Base-by-base conservation (phyloP, 129 eudicot genomes). In the Rutidosis leptorrhynchoides region DNA sequence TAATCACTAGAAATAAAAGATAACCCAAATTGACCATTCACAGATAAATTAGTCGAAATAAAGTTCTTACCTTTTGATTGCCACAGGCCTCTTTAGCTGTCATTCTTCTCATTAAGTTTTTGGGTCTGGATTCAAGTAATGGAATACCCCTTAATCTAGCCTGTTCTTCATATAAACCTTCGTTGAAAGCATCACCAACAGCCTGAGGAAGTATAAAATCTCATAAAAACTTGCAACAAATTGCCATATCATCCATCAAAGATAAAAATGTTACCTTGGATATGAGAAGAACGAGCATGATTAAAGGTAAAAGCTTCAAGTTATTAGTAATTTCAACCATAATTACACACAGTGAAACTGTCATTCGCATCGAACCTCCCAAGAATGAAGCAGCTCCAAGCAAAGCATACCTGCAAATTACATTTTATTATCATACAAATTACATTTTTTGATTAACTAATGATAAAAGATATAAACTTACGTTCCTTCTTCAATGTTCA, bases 281-380 rank as follows among this genome's bases (percentile, higher is more conserved):
- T 69, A 93, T 86, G 74, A 93, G 98, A 49, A 93, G 98, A 70
- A 93, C 98, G 52, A 93, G 90, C 98, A 93, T 93, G 58, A 93
- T 88, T n/a, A 93, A 96, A 68, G 98, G 98, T 55, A 93, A 73
- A 70, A 93, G 84, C 84, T 88, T 83, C 74, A 93, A 70, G 70
- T 93, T 93, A 76, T 93, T 93, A 24, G 98, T 83, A 67, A 93
- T 88, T 83, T 93, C 98, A 42, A 93, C 96, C 96, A 93, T 88
- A 70, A 93, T 88, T 46, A 93, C 98, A 72, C 98, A 93, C 7
- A 93, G 92, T 40, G 96, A 93, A 56, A 93, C 98, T 7, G 98
- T 93, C 96, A 93, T 88, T 72, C 98, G 71, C 98, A 93, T 93
- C 22, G 98, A 93, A 49, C 98, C 98, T 62, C 98, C 98, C 49